Base-by-base conservation (phyloP, 2,329 filamentous ascomycete species). In the Arthrobotrys sphaeroides region DNA sequence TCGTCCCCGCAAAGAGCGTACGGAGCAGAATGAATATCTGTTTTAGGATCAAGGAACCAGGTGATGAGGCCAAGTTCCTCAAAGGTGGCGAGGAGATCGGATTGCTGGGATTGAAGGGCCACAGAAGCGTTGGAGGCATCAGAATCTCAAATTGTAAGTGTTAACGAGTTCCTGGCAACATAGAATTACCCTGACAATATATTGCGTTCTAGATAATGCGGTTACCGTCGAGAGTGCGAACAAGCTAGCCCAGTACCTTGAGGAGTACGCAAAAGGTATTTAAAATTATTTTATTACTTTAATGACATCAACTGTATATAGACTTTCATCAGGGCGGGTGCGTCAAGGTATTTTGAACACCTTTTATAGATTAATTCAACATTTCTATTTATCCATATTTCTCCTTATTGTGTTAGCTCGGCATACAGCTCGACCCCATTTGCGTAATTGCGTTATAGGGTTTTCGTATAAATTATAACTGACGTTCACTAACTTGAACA, bases 21-120 rank as follows among this genome's bases (percentile, higher is more conserved):
- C 90, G 94, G 68, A 96, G 92, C 79, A 86, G 93, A 66, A 97
- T 98, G 91, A 98, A 98, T 83, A 91, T 98, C 72, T 97, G 93
- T 86, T 97, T 97, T 86, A 86, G 93, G 13, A 87, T 96, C 16
- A 85, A 81, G 82, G 82, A 85, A 53, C 64, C 72, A 9, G 87
- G 86, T 47, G 88, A 90, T 43, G 94, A 98, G 82, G 92, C 93
- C 83, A 86, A 86, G 0, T 98, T 98, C 84, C 82, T 98, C 49
- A 87, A 90, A 74, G 88, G 91, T 53, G 90, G 89, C 0, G 88
- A 90, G 73, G 87, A 87, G 74, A 85, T 85, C 62, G 89, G 91
- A 0, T 84, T 97, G 22, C 88, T 89, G 24, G 94, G 93, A 0
- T 84, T 97, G 45, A 97, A 96, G 84, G 94, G 94, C 0, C 94